Conservation (phyloP, 176 grass and related monocot genomes). For the Panicum miliaceum region DNA sequence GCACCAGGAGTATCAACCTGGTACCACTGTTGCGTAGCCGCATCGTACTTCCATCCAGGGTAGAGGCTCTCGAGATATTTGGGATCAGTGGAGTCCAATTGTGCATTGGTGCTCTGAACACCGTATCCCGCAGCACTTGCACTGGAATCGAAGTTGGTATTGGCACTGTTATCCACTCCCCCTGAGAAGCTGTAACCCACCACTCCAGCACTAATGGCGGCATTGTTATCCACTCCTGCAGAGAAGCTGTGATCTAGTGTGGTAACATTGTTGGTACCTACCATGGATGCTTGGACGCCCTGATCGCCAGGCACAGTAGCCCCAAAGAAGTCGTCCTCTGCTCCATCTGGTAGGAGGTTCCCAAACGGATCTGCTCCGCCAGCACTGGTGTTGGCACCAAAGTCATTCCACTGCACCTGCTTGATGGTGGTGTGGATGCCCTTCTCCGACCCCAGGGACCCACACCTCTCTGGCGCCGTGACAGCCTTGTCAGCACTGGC, state of each 20-base stretch:
- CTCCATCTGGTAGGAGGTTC: slow-evolving; percentile 29
- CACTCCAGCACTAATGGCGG: not conserved
- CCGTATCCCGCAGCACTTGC: not conserved
- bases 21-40: slow-evolving; percentile 70
- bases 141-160: not conserved
- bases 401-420: slow-evolving; percentile 88
- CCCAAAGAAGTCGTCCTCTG: slow-evolving; percentile 34
- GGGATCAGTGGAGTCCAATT: slow-evolving; percentile 52
- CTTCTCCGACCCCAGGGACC: slow-evolving; percentile 34
- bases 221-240: not conserved
- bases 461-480: not conserved
- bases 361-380: slow-evolving; percentile 27
- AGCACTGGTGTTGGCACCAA: slow-evolving; percentile 30
- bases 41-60: slow-evolving; percentile 85
- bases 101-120: slow-evolving; percentile 32
- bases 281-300: slow-evolving; percentile 9
- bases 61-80: slow-evolving; percentile 69
- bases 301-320: not conserved
- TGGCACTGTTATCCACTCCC: not conserved
- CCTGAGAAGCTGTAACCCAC: slow-evolving; percentile 25
- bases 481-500: not conserved
- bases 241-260: slow-evolving; percentile 9
- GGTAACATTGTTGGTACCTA: not conserved
- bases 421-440: slow-evolving; percentile 58
- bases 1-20: slow-evolving; percentile 51